Evolutionary conservation across 768 basidiomycete genomes (phyloP), one percentile per base, ranked within the genome.

Genomic region (Scleroderma bovista): DNA sequence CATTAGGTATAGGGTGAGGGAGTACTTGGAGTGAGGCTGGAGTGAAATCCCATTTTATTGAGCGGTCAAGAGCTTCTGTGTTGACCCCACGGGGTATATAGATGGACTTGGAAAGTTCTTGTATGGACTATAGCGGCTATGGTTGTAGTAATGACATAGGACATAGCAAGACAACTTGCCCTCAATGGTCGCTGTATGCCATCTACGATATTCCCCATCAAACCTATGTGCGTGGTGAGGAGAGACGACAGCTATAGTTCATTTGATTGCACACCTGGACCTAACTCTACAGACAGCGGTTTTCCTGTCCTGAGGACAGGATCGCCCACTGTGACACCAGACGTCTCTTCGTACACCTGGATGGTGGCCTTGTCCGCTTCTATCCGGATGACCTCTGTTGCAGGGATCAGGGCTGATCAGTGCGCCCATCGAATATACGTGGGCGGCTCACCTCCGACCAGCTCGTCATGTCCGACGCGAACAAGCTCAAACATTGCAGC

Each of bases 191-290:
- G 83, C 68, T 96, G 93, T 63, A 95, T 94, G 60, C 94, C 93
- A 71, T 97, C 94, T 59, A 95, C 93, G 61, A 99, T 99, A 68
- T 99, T 98, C n/a, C 84, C 85, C 96, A 99, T 98, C 51, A 99
- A 73, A 59, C 96, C 95, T 96, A 51, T 6, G 2, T 39, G 23
- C 11, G 33, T 15, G 15, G 47, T 57, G 38, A 53, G 44, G 53
- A 46, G 15, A 36, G 22, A 40, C 11, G 11, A 9, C 12, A 17
- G 46, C 6, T 16, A 41, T 46, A 23, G 40, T 22, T 31, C 8
- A 10, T 33, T 11, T 41, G 47, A 38, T n/a, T 41, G 67, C 78
- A 50, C 63, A 93, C 94, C 95, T 62, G 96, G 96, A 31, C 96
- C 96, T 36, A 99, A 79, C 69, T 99, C 96, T 51, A 98, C 96